Conservation (phyloP, 1,284 basidiomycete genomes). For the Puccinia horiana region DNA sequence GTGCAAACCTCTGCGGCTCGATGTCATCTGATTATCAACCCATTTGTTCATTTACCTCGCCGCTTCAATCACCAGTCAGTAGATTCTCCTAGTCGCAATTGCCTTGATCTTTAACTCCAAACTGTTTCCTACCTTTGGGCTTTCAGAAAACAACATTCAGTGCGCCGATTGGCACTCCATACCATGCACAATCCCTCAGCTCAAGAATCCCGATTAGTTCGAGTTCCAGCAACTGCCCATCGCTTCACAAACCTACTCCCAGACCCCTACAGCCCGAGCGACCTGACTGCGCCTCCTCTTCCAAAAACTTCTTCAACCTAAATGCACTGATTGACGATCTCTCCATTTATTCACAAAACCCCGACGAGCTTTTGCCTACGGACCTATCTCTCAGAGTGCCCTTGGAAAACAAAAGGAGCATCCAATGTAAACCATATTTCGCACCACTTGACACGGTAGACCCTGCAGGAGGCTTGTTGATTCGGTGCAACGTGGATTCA, state of each 20-base stretch:
- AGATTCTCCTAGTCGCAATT: background rate
- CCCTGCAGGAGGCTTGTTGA: no score
- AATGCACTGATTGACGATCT: background rate
- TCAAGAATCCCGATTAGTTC: background rate
- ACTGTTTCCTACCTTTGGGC: no score
- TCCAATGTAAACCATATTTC: background rate
- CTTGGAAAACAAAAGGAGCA: background rate
- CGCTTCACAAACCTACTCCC: background rate
- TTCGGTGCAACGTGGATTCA: background rate
- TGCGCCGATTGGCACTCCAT: no score
- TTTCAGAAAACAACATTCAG: no score
- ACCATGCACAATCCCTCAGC: background rate
- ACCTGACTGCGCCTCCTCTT: background rate
- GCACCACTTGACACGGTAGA: background rate
- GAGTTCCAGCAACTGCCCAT: background rate
- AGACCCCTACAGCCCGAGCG: background rate
- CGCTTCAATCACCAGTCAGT: constrained; percentile 10
- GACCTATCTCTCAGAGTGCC: background rate
- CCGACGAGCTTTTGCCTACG: background rate
- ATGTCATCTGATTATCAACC: background rate
- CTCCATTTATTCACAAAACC: background rate
- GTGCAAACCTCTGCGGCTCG: background rate
- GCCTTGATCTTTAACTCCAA: background rate
- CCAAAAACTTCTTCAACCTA: background rate
- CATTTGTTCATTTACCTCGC: background rate